Evolutionary conservation across 768 basidiomycete genomes (phyloP).

Genomic region (Lactarius akahatsu): DNA sequence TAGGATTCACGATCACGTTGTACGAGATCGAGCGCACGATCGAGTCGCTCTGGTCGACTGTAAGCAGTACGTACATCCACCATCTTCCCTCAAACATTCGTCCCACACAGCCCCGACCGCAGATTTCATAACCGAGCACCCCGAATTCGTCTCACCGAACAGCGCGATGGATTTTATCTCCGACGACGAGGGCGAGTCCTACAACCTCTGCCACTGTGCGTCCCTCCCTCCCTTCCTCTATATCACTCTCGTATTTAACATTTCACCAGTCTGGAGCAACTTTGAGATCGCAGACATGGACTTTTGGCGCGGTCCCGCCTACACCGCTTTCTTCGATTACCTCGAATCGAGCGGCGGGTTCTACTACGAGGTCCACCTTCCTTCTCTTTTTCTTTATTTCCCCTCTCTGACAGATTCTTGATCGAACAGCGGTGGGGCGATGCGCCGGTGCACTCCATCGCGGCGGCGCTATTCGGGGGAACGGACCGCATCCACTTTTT

Average conservation of each 20-base stretch:
- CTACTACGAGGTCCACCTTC: slow-evolving; percentile 70
- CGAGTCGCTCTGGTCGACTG: slow-evolving; percentile 71
- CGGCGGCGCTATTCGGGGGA: slow-evolving; percentile 69
- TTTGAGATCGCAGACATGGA: slow-evolving; percentile 88
- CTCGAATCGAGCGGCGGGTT: slow-evolving; percentile 81
- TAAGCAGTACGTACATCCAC: slow-evolving; percentile 51
- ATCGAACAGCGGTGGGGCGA: slow-evolving; percentile 70
- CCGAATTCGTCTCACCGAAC: slow-evolving; percentile 56
- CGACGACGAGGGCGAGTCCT: slow-evolving; percentile 64
- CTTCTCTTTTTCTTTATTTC: background rate
- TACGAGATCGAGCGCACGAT: slow-evolving; percentile 81
- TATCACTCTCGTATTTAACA: background rate
- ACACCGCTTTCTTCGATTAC: slow-evolving; percentile 79
- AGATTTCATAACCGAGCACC: slow-evolving; percentile 69
- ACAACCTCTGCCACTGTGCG: slow-evolving; percentile 76
- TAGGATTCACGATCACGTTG: slow-evolving; percentile 78
- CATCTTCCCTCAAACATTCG: no score
- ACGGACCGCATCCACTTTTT: slow-evolving; percentile 83
- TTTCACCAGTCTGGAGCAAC: slow-evolving; percentile 77
- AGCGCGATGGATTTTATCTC: slow-evolving; percentile 76
- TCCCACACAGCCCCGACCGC: slow-evolving; percentile 27
- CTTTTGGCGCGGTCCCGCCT: slow-evolving; percentile 82
- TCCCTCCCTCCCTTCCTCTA: background rate
- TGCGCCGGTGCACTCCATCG: slow-evolving; percentile 85
- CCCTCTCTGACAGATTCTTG: background rate